A percentile compares a stretch with the other conserved stretches of the same genome.
phyloP scores from a whole-genome alignment of 140 eudicot genomes.

The Flaveria floridana region DNA sequence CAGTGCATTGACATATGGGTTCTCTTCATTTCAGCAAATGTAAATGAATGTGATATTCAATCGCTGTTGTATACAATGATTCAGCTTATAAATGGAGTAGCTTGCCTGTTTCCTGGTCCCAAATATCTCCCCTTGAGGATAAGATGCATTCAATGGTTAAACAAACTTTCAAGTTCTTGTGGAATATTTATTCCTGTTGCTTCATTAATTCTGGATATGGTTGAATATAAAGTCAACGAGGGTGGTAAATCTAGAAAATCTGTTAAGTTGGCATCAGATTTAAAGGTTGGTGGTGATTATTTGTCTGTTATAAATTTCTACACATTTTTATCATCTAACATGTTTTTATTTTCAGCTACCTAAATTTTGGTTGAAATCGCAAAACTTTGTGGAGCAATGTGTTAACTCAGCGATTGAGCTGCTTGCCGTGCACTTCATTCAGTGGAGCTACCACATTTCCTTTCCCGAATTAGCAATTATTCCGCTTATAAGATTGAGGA shows the following conservation, averaged over 20 bases:
- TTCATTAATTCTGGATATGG: conserved; percentile 62
- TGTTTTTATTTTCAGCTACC: conserved; percentile 63
- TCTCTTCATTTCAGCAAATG: conserved; percentile 51
- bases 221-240: conserved; percentile 64
- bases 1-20: conserved; percentile 91
- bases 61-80: conserved; percentile 41
- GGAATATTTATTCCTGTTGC: conserved; percentile 74
- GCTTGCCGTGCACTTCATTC: conserved; percentile 67
- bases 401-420: conserved; percentile 60
- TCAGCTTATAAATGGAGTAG: conserved; percentile 77
- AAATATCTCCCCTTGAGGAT: conserved; percentile 69
- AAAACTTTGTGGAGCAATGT: conserved; percentile 67
- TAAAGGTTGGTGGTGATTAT: conserved; percentile 58
- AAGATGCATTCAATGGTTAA: conserved; percentile 81
- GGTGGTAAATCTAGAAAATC: conserved; percentile 50
- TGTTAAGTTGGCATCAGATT: conserved; percentile 41
- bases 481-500: conserved; percentile 59
- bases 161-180: conserved; percentile 66
- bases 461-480: conserved; percentile 86
- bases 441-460: conserved; percentile 90
- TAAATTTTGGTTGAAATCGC: conserved; percentile 73
- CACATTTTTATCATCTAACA: conserved; percentile 14
- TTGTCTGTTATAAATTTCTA: background rate
- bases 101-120: conserved; percentile 66
- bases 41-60: conserved; percentile 56